These are phyloP conservation scores for Apiospora koreana DNA, from an alignment of 2,329 filamentous ascomycete species.

Conservation along the genomic window DNA sequence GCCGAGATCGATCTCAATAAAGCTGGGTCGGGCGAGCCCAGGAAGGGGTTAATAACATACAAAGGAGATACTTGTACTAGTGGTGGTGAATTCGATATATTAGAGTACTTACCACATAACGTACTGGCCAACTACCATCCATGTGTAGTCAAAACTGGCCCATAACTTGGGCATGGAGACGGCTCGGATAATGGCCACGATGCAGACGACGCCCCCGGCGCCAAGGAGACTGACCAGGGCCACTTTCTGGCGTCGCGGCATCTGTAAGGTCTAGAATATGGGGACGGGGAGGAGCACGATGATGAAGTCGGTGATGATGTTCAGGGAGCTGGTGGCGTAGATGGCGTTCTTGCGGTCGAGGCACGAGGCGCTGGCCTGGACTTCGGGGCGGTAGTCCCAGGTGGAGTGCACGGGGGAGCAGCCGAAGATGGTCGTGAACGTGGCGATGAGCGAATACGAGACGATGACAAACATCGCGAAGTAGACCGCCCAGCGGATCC, in stretches of 20 bases:
- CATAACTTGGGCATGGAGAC: neutral
- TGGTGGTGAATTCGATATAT: neutral
- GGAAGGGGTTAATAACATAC: too few species aligned
- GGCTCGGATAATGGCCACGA: neutral
- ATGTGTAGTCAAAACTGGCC: neutral
- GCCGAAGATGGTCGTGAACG: neutral
- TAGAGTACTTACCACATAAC: neutral
- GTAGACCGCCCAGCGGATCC: too few species aligned
- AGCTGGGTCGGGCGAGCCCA: neutral
- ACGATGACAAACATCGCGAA: too few species aligned
- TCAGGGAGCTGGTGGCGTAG: neutral
- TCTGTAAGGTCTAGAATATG: neutral
- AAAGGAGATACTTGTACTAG: too few species aligned
- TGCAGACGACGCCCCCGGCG: neutral
- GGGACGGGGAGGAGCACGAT: conserved; percentile 2
- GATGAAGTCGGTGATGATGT: conserved; percentile 9
- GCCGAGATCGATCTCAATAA: neutral
- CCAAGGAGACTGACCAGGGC: neutral
- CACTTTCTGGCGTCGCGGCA: neutral
- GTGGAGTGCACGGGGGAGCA: neutral
- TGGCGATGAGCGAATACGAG: neutral
- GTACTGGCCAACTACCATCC: too few species aligned
- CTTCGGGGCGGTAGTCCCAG: neutral
- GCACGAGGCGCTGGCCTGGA: neutral
- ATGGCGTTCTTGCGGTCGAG: neutral